Evolutionary conservation across 176 grass and related monocot species (phyloP), one percentile per base, ranked within the genome.

Genomic region (Cenchrus fungigraminus): DNA sequence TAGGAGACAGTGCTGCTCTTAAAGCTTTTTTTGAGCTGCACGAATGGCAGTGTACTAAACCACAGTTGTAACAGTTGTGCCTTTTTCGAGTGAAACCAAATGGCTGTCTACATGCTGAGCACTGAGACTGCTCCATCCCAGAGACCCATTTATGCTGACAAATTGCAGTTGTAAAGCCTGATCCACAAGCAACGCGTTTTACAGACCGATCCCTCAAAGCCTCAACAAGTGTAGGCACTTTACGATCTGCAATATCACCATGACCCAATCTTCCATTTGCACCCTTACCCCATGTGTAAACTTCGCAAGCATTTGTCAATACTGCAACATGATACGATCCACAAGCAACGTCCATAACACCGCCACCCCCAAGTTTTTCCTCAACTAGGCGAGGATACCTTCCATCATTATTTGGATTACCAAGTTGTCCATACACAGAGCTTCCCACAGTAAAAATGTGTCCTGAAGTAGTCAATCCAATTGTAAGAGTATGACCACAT

Each of bases 61-160:
- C 97, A 84, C 97, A 99, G 58, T 99, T 94, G 61, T 96, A 99
- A 83, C 97, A 99, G 64, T 94, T 99, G 87, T 99, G 97, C 83
- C 91, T 89, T 88, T 99, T 99, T 40, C 97, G 73, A 76, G 97
- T 99, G 79, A 99, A 99, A 59, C 97, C 97, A 86, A 99, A 99
- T 86, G 97, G 91, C 61, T 91, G 97, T 74, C 97, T 94, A 61
- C 97, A 99, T 52, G 93, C 84, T 8, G 93, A 91, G 61, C 97
- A 99, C 57, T 96, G 97, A 62, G 97, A 95, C 68, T 99, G 97
- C 83, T 99, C 97, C 68, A 91, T 89, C 78, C 97, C 93, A 6
- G 93, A 99, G 37, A 96, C 88, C 91, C 91, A 99, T 78, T 99
- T 99, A 85, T 99, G 97, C 54, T 94, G 97, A 74, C 93, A 94